These are phyloP conservation scores for Lactarius pseudohatsudake DNA, from an alignment of 768 basidiomycete genomes.

Conservation along the genomic window DNA sequence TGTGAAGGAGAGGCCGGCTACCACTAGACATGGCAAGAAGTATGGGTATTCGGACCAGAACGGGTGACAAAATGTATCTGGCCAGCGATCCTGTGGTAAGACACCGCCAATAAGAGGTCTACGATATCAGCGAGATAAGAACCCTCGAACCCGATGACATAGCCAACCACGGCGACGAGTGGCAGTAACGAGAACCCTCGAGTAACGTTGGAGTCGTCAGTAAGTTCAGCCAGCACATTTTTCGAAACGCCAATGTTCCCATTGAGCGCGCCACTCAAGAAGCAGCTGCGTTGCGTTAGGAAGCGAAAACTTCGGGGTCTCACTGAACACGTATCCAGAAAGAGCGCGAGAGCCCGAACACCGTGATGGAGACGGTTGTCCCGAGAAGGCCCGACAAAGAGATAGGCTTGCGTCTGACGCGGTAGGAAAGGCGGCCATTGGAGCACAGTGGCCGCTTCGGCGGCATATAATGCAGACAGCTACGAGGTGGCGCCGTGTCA, in stretches of 20 bases:
- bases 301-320: neutral
- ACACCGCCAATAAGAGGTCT: constrained; percentile 27
- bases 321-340: constrained; percentile 23
- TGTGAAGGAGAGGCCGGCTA: too few relatives aligned
- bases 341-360: constrained; percentile 38
- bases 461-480: constrained; percentile 47
- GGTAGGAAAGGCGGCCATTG: constrained; percentile 48
- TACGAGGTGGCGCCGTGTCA: too few relatives aligned
- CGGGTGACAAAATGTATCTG: too few relatives aligned
- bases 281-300: neutral
- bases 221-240: constrained; percentile 52
- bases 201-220: constrained; percentile 56
- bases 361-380: constrained; percentile 24
- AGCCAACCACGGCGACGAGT: constrained; percentile 19
- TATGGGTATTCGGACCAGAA: too few relatives aligned
- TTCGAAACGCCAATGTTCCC: constrained; percentile 44
- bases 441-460: constrained; percentile 39
- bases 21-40: too few relatives aligned
- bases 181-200: constrained; percentile 36
- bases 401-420: constrained; percentile 42
- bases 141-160: neutral
- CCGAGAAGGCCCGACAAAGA: constrained; percentile 41
- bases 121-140: neutral
- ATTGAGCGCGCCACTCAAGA: neutral
- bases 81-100: constrained; percentile 22